phyloP scores from a whole-genome alignment of 371 early-diverging fungal species.

The Circinella umbellata region DNA sequence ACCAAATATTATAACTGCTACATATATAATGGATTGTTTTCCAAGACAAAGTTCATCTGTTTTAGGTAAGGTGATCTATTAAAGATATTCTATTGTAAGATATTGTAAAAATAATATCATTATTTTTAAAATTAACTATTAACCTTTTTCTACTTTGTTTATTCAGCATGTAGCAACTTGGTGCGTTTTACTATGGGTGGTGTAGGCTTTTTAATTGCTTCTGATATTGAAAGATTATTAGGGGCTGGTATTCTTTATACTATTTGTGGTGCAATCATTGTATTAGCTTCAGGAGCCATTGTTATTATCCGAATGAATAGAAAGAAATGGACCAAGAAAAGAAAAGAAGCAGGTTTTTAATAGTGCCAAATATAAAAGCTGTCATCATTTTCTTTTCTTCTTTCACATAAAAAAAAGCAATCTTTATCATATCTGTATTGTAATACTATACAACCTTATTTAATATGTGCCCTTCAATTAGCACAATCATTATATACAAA shows the following conservation, averaged over 20 bases:
- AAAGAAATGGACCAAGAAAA: slow-evolving; percentile 9
- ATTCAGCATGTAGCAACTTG: slow-evolving; percentile 48
- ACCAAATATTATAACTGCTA: slow-evolving; percentile 35
- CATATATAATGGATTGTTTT: slow-evolving; percentile 53
- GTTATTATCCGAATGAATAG: slow-evolving; percentile 1
- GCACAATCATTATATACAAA: too few species aligned
- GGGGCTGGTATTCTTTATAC: slow-evolving; percentile 38
- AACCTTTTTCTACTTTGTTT: neutral
- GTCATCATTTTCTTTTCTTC: too few species aligned
- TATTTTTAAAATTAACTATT: too few species aligned
- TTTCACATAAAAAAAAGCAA: too few species aligned
- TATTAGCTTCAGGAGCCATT: neutral
- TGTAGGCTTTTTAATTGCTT: slow-evolving; percentile 41
- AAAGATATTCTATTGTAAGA: too few species aligned
- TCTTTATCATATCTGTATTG: too few species aligned
- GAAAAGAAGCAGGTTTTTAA: slow-evolving; percentile 7
- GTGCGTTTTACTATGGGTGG: slow-evolving; percentile 43
- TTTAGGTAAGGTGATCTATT: slow-evolving; percentile 25
- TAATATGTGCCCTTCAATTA: too few species aligned
- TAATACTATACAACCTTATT: too few species aligned
- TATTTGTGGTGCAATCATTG: slow-evolving; percentile 31
- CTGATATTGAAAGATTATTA: slow-evolving; percentile 30
- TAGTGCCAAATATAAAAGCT: too few species aligned
- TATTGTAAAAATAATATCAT: too few species aligned
- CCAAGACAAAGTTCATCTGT: slow-evolving; percentile 42